These are phyloP conservation scores for Spizellomyces punctatus DNA, from an alignment of 192 early-diverging fungal genomes.

Conservation along the genomic window DNA sequence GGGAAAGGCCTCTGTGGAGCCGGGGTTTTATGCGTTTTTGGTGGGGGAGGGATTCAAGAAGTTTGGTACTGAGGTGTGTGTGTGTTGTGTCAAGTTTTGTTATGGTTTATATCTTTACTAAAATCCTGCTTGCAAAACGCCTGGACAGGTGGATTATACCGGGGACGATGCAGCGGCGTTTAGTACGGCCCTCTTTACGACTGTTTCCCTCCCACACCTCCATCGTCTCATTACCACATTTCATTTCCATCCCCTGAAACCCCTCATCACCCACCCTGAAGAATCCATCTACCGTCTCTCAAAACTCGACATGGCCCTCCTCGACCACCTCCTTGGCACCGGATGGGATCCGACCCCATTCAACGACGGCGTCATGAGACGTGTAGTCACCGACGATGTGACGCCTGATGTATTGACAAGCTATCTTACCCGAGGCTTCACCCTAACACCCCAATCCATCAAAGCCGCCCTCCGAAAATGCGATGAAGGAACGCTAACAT, in stretches of 20 bases:
- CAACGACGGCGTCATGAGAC: conserved; percentile 21
- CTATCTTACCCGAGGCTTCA: conserved; percentile 23
- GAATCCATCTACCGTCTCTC: conserved; percentile 18
- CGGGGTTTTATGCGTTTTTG: conserved; percentile 20
- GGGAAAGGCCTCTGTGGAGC: background rate
- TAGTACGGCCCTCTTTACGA: background rate
- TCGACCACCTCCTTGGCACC: conserved; percentile 17
- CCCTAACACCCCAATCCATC: conserved; percentile 7
- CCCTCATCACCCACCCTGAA: conserved; percentile 5
- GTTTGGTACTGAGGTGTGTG: conserved; percentile 18
- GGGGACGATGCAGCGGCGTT: too few relatives aligned
- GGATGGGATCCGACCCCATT: conserved; percentile 13
- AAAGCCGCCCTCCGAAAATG: conserved; percentile 23
- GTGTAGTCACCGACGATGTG: conserved; percentile 5
- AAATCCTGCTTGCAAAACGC: background rate
- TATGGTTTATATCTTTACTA: background rate
- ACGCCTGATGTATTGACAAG: conserved; percentile 2
- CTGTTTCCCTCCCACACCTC: background rate
- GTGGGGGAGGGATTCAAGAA: conserved; percentile 15
- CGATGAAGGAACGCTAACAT: background rate
- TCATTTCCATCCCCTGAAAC: background rate
- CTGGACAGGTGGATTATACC: background rate
- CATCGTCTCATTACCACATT: conserved; percentile 5
- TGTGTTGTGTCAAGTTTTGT: background rate
- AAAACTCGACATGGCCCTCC: conserved; percentile 15